Base-by-base conservation (phyloP, 108 stramenopile genomes). In the Nitzschia palea region DNA sequence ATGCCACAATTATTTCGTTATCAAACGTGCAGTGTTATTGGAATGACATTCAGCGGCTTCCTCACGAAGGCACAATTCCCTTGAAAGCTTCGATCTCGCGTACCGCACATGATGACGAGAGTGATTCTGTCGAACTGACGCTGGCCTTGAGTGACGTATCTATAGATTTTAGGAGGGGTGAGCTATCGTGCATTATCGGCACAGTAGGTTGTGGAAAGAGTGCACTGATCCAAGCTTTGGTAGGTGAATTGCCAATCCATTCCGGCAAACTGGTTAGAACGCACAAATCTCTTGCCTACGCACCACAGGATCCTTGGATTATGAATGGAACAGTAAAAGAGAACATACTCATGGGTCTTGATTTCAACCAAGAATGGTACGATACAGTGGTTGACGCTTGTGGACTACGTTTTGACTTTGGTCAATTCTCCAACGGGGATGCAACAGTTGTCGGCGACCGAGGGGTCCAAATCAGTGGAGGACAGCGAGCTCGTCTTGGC, bases 401-500 rank as follows among this genome's bases (percentile, higher is more conserved):
- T 59, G 87, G 86, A 0, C 76, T 96, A 36, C 68, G 63, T 8
- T 43, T 67, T 12, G 95, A 96, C 66, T 75, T 94, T 44, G 60
- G 43, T 27, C 76, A 81, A 27, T 74, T 92, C 10, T 70, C 75
- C 5, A 70, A 84, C 54, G 93, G 89, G 1, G 90, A 93, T 52
- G 43, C 71, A 17, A 93, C 95, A 5, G 76, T 93, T 9, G 81
- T 96, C 27, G 95, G 95, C 1, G 93, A 96, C 43, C 64, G 91
- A n/a, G 95, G 96, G 6, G 94, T 97, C 2, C 91, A 95, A 35
- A 73, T 91, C 18, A 73, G 68, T 50, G 97, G 97, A 5, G 97
- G 97, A 0, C 97, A 98, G 75, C 77, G 87, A 44, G 93, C 94
- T 3, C 67, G 91, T 17, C 87, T 92, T 27, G 91, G 86, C 14